Base-by-base conservation (phyloP, 768 basidiomycete species). In the Leccinellum rugosiceps region DNA sequence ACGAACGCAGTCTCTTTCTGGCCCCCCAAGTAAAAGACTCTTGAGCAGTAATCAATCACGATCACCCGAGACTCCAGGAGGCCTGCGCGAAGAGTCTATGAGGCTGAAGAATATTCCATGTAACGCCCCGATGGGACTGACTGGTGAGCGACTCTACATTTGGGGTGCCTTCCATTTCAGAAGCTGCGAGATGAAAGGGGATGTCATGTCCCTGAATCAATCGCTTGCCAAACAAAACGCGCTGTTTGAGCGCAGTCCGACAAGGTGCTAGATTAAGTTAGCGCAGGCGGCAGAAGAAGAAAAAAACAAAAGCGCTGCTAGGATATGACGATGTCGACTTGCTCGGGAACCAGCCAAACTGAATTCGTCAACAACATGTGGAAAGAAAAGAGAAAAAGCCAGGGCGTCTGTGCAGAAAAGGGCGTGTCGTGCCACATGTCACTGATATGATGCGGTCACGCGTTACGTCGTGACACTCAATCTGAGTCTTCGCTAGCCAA, bases 161-260 rank as follows among this genome's bases (percentile, higher is more conserved):
- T 44, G 51, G 61, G 51, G 17, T 71, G 67, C 44, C 62, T 71
- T 71, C 70, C 71, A 73, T 71, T 71, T 38, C 23, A 68, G 70
- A 71, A 71, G 69, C 32, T 45, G 32, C 51, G 26, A 62, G 57
- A 68, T 72, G 68, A 72, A 70, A 64, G 48, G 61, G 65, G 61
- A 63, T 58, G 58, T 15, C 52, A 52, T 58, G 67, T 62, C 72
- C 71, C 72, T 71, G 71, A 71, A 71, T 31, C 31, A 31, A 31
- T 71, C 63, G 67, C 63, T 61, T 62, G 60, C 56, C 56, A 62
- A 62, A 59, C 58, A 43, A 25, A 11, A 52, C 51, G 62, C 71
- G 69, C 65, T 43, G 65, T 65, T 72, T 70, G 66, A 61, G 58
- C 71, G 69, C 57, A 60, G 43, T 46, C 34, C 41, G 47, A 49